phyloP scores from a whole-genome alignment of 1,284 basidiomycete species.

The Acaromyces ingoldii region DNA sequence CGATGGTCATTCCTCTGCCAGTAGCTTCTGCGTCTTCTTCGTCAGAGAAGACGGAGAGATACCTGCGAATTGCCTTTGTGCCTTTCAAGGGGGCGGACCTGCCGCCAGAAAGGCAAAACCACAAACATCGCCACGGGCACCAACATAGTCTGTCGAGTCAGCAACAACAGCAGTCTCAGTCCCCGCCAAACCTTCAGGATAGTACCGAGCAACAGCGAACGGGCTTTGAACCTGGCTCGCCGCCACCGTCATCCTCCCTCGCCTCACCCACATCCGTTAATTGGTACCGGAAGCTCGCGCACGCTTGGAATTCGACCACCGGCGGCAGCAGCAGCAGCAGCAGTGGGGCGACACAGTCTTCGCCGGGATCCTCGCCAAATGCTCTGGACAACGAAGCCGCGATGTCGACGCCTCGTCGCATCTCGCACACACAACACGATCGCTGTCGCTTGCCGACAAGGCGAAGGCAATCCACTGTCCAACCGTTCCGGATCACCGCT shows the following conservation, averaged over 20 bases:
- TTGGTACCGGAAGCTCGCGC: constrained; percentile 6
- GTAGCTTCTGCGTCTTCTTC: constrained; percentile 10
- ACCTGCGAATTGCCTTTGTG: constrained; percentile 6
- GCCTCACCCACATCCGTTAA: neutral
- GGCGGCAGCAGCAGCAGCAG: neutral
- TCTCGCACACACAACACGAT: neutral
- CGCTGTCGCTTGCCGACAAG: neutral
- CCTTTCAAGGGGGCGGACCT: constrained; percentile 2
- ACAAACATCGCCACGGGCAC: too few species aligned
- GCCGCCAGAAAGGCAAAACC: too few species aligned
- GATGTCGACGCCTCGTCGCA: neutral
- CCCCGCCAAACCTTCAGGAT: too few species aligned
- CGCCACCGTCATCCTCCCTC: too few species aligned
- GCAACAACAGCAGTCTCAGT: too few species aligned
- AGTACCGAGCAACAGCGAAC: too few species aligned
- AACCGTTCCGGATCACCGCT: constrained; percentile 18
- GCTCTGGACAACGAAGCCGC: neutral
- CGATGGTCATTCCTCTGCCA: constrained; percentile 40
- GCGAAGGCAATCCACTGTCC: constrained; percentile 1
- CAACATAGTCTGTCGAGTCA: too few species aligned
- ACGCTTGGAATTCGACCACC: neutral
- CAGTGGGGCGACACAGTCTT: neutral
- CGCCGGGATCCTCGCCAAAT: neutral
- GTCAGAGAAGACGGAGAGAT: neutral
- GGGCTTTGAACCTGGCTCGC: too few species aligned